Evolutionary conservation across 176 grass and related monocot species (phyloP), one percentile per base, ranked within the genome.

Genomic region (Bolboschoenus planiculmis): DNA sequence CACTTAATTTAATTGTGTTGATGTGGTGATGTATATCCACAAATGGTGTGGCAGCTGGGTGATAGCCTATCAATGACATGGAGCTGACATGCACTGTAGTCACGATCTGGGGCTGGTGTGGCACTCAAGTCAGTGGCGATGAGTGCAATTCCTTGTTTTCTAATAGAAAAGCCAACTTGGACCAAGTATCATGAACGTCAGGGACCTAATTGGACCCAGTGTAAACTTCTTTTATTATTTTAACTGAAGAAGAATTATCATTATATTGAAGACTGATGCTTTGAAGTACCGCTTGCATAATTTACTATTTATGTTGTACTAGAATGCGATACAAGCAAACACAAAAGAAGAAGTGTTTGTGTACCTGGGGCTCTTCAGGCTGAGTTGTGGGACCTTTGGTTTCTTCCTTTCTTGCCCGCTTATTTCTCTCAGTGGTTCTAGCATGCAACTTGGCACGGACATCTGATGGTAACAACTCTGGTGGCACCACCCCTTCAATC

Each of bases 401-500:
- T 39, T 99, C 96, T 51, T 93, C 96, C 80, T 55, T 90, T 84
- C 87, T 99, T 55, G 89, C 67, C 31, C 96, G 87, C 87, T 95
- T 99, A 30, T 50, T 82, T 87, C 90, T 99, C 23, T 99, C 92
- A 7, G 39, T 56, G 44, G 88, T 89, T 83, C 88, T 99, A 1
- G 90, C 84, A 13, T 88, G 85, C 78, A 95, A 91, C 78, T 90
- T 99, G 35, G 89, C 77, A 53, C 90, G 89, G 30, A 95, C 87
- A 30, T 95, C 92, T 27, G 84, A 79, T 64, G 92, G 92, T 71
- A 95, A 40, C 4, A 98, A 90, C 60, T 98, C 96, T 15, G 85
- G 88, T 72, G 96, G 92, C 46, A 99, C 92, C 63, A 91, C 91
- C 74, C 96, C 96, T 91, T 99, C 96, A 1, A 95, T 91, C 46